Base-by-base conservation (phyloP, 1,139 yeast species). In the Kurtzmaniella natalensis region DNA sequence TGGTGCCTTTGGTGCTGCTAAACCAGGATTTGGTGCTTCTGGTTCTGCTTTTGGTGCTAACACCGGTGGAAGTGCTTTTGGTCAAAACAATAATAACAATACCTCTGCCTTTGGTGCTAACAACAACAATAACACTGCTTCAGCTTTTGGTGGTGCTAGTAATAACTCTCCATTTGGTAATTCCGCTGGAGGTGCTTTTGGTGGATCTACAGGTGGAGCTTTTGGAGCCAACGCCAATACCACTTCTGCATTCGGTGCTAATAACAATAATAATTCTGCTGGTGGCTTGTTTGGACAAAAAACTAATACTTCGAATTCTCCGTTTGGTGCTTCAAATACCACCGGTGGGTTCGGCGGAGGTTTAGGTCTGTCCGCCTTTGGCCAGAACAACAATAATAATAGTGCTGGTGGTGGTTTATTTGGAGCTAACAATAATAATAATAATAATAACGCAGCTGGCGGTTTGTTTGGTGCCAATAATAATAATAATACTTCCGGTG, bases 401-500 rank as follows among this genome's bases (percentile, higher is more conserved):
- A 22, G 17, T 5, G 25, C 25, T 9, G 15, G 14, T 19, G 37
- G 36, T 11, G 35, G 40, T n/a, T 16, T 25, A 18, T 48, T 49
- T 39, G 61, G 59, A 35, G 37, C 42, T 9, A 37, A 29, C 50
- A 43, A 31, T 29, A 38, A 45, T n/a, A 44, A 43, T 19, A 47
- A 52, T 8, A 40, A 53, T 14, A 48, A 53, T 24, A 50, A 51
- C 1, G 30, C 47, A 11, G 50, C 54, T 37, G 63, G 63, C 9
- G 47, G 32, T 5, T n/a, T 20, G 3, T 43, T 43, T 36, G 51
- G 49, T n/a, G 41, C 46, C 11, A 43, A 40, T 28, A 46, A 21
- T 23, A 30, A 15, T 24, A 36, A 33, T 20, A 40, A 31, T 19
- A 35, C 42, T 13, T 14, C 42, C 7, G 51, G 54, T 14, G 54